Evolutionary conservation across 1,139 yeast species (phyloP).

Genomic region (Candida pseudocylindracea): DNA sequence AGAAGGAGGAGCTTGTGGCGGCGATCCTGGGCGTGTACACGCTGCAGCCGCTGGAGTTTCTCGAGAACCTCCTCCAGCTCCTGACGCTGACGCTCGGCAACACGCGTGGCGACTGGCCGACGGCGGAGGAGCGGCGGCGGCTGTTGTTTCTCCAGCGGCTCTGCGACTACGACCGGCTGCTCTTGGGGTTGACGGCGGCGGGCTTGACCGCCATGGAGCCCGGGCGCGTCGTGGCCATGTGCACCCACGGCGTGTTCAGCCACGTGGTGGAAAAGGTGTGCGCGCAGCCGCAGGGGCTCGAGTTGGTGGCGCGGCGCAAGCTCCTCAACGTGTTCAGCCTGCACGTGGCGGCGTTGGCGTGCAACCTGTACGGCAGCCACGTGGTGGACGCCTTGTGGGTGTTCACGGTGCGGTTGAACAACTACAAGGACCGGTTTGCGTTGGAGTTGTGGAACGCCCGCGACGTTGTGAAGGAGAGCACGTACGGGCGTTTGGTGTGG

Average conservation of each 20-base stretch:
- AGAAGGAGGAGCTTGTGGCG: constrained; percentile 39
- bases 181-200: constrained; percentile 34
- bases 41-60: constrained; percentile 20
- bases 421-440: constrained; percentile 77
- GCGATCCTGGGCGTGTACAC: constrained; percentile 39
- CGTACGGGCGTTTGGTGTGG: constrained; percentile 85
- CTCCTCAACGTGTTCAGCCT: constrained; percentile 41
- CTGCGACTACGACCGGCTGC: constrained; percentile 38
- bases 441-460: constrained; percentile 37
- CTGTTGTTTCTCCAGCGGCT: constrained; percentile 52
- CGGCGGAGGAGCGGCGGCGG: constrained; percentile 73
- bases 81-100: constrained; percentile 58
- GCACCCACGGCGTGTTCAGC: constrained; percentile 73
- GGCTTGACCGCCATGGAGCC: constrained; percentile 36
- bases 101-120: constrained; percentile 77
- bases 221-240: constrained; percentile 44
- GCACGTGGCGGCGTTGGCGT: constrained; percentile 34
- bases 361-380: constrained; percentile 86
- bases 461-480: constrained; percentile 57
- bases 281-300: constrained; percentile 1
- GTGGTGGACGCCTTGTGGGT: constrained; percentile 70
- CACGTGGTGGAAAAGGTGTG: constrained; percentile 51
- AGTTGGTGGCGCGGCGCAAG: constrained; percentile 32
- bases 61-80: constrained; percentile 43
- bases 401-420: constrained; percentile 54